Percentiles rank a stretch among this genome's conserved stretches.
phyloP scores from a whole-genome alignment of 345 rosid species.

The Brassica napus region Da-Ae NC_063448.1:53039501-53040000 shows the following conservation, averaged over 20 bases:
- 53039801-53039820: slow-evolving; percentile 52
- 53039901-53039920: slow-evolving; percentile 38
- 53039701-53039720: slow-evolving; percentile 77
- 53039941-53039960: slow-evolving; percentile 44
- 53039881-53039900: slow-evolving; percentile 53
- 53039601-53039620: slow-evolving; percentile 64
- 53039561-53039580: slow-evolving; percentile 75
- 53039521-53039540: slow-evolving; percentile 71
- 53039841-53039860: slow-evolving; percentile 71
- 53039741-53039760: slow-evolving; percentile 72
- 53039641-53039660: slow-evolving; percentile 63
- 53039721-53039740: slow-evolving; percentile 77
- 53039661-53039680: slow-evolving; percentile 69
- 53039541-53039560: slow-evolving; percentile 50
- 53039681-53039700: slow-evolving; percentile 77
- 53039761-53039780: slow-evolving; percentile 52
- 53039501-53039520: slow-evolving; percentile 69
- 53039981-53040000: slow-evolving; percentile 22
- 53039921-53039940: slow-evolving; percentile 43
- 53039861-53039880: slow-evolving; percentile 79
- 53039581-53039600: slow-evolving; percentile 79
- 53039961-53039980: slow-evolving; percentile 25
- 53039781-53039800: slow-evolving; percentile 76
- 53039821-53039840: slow-evolving; percentile 80
- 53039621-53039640: slow-evolving; percentile 74